These are phyloP conservation scores for Phyllosticta paracitricarpa DNA, from an alignment of 2,329 filamentous ascomycete genomes.

Conservation along the genomic window DNA sequence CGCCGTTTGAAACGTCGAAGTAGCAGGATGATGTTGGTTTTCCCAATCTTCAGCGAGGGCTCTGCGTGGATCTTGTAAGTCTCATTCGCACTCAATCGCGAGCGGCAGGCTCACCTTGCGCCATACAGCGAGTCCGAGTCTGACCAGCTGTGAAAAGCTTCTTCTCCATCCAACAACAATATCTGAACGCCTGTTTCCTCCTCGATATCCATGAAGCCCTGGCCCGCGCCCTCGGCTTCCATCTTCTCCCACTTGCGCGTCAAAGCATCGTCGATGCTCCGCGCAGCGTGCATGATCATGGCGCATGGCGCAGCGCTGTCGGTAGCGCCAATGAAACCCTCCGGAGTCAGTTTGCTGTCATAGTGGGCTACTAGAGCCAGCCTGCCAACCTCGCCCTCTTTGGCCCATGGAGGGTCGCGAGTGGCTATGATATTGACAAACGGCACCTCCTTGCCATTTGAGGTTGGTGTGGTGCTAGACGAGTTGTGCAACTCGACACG, in stretches of 20 bases:
- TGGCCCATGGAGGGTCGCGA: conserved; percentile 76
- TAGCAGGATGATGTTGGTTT: conserved; percentile 52
- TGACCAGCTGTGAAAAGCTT: conserved; percentile 77
- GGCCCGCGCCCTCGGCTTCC: conserved; percentile 46
- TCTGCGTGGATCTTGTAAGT: conserved; percentile 17
- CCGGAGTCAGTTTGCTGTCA: conserved; percentile 69
- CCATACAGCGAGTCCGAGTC: conserved; percentile 80
- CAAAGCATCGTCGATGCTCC: conserved; percentile 68
- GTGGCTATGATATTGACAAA: conserved; percentile 82
- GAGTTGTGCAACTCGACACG: conserved; percentile 77
- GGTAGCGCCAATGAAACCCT: conserved; percentile 85
- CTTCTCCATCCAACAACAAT: conserved; percentile 83
- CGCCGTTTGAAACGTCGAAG: conserved; percentile 64
- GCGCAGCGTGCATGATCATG: conserved; percentile 78
- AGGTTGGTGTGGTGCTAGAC: conserved; percentile 71
- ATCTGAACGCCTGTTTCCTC: conserved; percentile 81
- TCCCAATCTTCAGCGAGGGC: conserved; percentile 80
- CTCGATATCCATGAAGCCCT: conserved; percentile 45
- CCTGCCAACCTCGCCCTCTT: conserved; percentile 63
- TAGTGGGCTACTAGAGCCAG: conserved; percentile 90
- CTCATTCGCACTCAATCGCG: neutral
- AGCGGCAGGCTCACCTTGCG: conserved; percentile 47
- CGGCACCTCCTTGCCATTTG: conserved; percentile 59
- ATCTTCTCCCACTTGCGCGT: conserved; percentile 73
- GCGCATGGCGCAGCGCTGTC: conserved; percentile 93